A percentile compares a stretch with the other conserved stretches of the same genome.
phyloP scores from a whole-genome alignment of 2,329 filamentous ascomycete species.

The Pyrenophora teres region DNA sequence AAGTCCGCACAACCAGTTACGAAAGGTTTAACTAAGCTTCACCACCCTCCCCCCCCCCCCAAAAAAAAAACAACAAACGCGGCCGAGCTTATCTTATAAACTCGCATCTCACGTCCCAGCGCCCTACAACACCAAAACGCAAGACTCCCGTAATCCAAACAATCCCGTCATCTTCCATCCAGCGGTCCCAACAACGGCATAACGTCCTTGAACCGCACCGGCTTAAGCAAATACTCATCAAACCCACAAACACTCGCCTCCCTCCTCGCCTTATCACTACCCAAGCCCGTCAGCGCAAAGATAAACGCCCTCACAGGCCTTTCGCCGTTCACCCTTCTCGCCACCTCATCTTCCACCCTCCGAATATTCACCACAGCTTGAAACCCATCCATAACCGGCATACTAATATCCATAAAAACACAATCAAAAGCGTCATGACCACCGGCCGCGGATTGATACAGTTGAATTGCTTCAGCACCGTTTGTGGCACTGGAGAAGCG shows the following conservation, averaged over 20 bases:
- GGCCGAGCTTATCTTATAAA: no score
- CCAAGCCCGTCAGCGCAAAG: slow-evolving; percentile 33
- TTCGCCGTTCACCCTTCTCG: not conserved
- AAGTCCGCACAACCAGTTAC: no score
- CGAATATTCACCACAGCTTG: slow-evolving; percentile 32
- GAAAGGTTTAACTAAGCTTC: no score
- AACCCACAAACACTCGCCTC: slow-evolving; percentile 25
- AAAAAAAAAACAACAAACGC: no score
- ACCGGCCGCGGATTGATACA: slow-evolving; percentile 17
- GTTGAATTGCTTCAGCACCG: slow-evolving; percentile 32
- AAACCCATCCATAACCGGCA: slow-evolving; percentile 42
- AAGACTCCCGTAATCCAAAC: no score
- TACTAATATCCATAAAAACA: slow-evolving; percentile 41
- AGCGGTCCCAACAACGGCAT: slow-evolving; percentile 6
- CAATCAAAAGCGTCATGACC: slow-evolving; percentile 17
- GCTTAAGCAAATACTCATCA: slow-evolving; percentile 32
- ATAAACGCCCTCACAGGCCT: slow-evolving; percentile 1
- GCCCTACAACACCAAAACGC: no score
- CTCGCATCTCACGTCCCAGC: no score
- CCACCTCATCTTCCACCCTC: slow-evolving; percentile 20
- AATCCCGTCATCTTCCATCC: no score
- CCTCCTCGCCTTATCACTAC: slow-evolving; percentile 17
- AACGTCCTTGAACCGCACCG: slow-evolving; percentile 27
- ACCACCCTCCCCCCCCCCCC: no score
- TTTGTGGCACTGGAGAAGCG: slow-evolving; percentile 28